These are phyloP conservation scores for Elymus sibiricus DNA, from an alignment of 176 grass and related monocot genomes.

Conservation along the genomic window DNA sequence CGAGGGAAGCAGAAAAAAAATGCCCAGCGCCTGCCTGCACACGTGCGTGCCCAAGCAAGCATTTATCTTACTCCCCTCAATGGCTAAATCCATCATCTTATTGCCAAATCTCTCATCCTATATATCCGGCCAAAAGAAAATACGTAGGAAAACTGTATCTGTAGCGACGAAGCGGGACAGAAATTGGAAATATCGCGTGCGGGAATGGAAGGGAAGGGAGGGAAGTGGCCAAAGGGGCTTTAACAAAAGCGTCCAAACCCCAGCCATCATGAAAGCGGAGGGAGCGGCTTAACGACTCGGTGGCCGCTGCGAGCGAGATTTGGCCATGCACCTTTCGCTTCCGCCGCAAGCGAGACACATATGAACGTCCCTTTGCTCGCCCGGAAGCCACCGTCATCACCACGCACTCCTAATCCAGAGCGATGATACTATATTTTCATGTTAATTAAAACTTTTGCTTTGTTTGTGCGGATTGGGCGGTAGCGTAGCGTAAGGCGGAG, in stretches of 20 bases:
- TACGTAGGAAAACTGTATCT: background rate
- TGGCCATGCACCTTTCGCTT: constrained; percentile 4
- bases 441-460: background rate
- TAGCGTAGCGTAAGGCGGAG: background rate
- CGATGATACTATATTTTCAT: background rate
- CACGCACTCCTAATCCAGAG: too few relatives aligned
- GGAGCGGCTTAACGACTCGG: background rate
- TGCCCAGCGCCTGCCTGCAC: too few relatives aligned
- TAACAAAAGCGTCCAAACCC: background rate
- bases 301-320: background rate
- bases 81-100: too few relatives aligned
- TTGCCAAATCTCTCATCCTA: background rate
- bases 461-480: background rate
- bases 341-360: constrained; percentile 20
- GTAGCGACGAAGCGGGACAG: background rate
- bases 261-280: background rate
- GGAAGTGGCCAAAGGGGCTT: constrained; percentile 1
- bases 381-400: background rate
- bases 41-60: too few relatives aligned
- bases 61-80: too few relatives aligned
- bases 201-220: background rate
- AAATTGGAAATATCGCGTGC: background rate
- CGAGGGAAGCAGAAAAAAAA: too few relatives aligned
- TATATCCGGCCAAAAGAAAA: background rate
- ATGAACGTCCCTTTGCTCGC: background rate